Conservation (phyloP, 768 basidiomycete genomes). For the Leucocoprinus birnbaumii region DNA sequence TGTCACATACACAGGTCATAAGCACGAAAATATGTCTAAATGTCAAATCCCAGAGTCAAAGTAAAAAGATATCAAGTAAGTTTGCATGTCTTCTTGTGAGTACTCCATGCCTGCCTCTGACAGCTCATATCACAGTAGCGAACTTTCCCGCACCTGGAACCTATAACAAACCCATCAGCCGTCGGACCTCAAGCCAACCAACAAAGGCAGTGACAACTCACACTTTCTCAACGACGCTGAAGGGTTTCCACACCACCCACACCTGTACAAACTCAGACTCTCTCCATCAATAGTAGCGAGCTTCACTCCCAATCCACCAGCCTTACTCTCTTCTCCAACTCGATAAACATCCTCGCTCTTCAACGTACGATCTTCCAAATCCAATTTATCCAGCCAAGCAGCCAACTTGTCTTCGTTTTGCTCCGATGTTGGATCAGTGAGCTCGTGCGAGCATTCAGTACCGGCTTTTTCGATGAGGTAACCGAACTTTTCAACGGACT, state of each 20-base stretch:
- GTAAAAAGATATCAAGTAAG: too few species aligned
- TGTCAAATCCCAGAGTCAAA: too few species aligned
- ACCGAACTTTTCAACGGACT: conserved; percentile 46
- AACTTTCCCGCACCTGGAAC: conserved; percentile 8
- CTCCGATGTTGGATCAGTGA: conserved; percentile 21
- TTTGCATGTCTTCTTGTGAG: conserved; percentile 8
- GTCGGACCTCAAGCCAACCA: too few species aligned
- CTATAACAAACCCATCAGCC: not conserved
- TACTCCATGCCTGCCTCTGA: conserved; percentile 7
- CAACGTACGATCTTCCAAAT: conserved; percentile 30
- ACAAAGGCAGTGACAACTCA: not conserved
- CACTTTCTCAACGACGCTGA: conserved; percentile 21
- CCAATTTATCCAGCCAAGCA: conserved; percentile 52
- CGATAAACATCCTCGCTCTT: conserved; percentile 14
- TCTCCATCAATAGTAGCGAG: not conserved
- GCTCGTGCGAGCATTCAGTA: conserved; percentile 24
- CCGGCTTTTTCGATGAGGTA: conserved; percentile 34
- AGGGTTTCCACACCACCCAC: conserved; percentile 65
- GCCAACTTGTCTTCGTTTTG: conserved; percentile 56
- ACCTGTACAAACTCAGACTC: conserved; percentile 49
- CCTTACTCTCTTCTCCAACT: not conserved
- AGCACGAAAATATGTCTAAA: too few species aligned
- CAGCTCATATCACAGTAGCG: conserved; percentile 10
- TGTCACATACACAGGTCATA: too few species aligned
- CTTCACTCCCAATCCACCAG: not conserved